Base-by-base conservation (phyloP, 331 rosid species). In the Phaseolus coccineus region DNA sequence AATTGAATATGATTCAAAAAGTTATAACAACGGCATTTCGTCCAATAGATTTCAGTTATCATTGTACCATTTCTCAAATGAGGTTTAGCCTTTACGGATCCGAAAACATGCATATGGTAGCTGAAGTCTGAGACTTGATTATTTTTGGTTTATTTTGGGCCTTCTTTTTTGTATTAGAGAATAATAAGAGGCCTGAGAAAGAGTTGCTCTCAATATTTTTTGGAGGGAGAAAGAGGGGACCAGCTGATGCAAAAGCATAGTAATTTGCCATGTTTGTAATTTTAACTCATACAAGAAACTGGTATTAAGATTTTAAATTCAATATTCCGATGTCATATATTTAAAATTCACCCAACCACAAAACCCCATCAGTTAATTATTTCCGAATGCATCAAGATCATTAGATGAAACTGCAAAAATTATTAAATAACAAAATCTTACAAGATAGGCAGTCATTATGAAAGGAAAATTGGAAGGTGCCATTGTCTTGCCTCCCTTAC, bases 1-100 rank as follows among this genome's bases (percentile, higher is more conserved):
- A 68, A 42, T 30, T 31, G 37, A 48, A 51, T 5, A 46, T 68
- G 68, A 72, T 52, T 46, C 56, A 73, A 69, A 63, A 68, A 1
- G 9, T 44, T 72, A 50, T 2, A 42, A 9, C 56, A 19, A 12
- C 56, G 57, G 80, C 65, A 69, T 55, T 82, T 75, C 74, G 61
- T 82, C 82, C 86, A 75, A 82, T 58, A 82, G 80, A 85, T 70
- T 82, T 79, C 70, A 64, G 52, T 27, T 79, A 59, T 39, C 39
- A 37, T 35, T 27, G 1, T 46, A 46, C 69, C 69, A 40, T 76
- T 25, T 71, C 53, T 71, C 19, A 47, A n/a, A 64, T 47, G 47
- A 48, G 22, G 59, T 40, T 55, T 42, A 42, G 0, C 47, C 47
- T 42, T 42, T 42, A 73, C 51, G 73, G 70, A 31, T 58, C 51